phyloP scores from a whole-genome alignment of 129 eudicot genomes.

The Lactuca sativa region DNA sequence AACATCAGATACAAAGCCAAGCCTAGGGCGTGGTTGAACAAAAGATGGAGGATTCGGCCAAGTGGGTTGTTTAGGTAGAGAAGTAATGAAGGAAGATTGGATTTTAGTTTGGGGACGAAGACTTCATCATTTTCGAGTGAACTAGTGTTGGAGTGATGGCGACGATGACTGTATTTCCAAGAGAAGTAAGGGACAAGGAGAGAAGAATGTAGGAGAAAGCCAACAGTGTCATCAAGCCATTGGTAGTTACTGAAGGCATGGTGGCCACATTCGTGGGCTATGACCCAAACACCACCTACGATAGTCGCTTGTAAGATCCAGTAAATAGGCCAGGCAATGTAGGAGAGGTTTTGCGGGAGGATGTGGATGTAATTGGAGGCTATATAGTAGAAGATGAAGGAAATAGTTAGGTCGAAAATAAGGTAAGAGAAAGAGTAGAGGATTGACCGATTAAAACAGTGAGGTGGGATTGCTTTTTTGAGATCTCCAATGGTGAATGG shows the following conservation, averaged over 20 bases:
- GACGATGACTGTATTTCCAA: constrained; percentile 39
- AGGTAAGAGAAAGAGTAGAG: not conserved
- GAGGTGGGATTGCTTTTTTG: not conserved
- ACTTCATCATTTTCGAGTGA: constrained; percentile 37
- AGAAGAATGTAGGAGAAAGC: constrained; percentile 25
- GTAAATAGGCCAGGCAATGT: constrained; percentile 36
- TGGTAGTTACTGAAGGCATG: constrained; percentile 30
- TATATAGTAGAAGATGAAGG: constrained; percentile 20
- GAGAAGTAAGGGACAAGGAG: constrained; percentile 39
- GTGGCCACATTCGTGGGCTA: constrained; percentile 40
- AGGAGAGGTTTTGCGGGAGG: constrained; percentile 33
- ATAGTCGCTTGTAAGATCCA: constrained; percentile 33
- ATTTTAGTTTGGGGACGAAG: constrained; percentile 28
- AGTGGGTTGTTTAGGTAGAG: constrained; percentile 1
- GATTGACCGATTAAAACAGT: not conserved
- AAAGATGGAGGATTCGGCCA: not conserved
- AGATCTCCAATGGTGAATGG: not conserved
- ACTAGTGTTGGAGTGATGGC: constrained; percentile 43
- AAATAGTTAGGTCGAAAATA: not conserved
- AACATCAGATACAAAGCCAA: constrained; percentile 43
- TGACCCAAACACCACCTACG: constrained; percentile 34
- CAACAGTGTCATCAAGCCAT: constrained; percentile 30
- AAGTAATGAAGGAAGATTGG: not conserved
- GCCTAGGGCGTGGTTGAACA: constrained; percentile 4
- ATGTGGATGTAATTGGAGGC: constrained; percentile 30